These are phyloP conservation scores for Ophiocordyceps polyrhachis-furcata DNA, from an alignment of 2,329 filamentous ascomycete species.

Conservation along the genomic window DNA sequence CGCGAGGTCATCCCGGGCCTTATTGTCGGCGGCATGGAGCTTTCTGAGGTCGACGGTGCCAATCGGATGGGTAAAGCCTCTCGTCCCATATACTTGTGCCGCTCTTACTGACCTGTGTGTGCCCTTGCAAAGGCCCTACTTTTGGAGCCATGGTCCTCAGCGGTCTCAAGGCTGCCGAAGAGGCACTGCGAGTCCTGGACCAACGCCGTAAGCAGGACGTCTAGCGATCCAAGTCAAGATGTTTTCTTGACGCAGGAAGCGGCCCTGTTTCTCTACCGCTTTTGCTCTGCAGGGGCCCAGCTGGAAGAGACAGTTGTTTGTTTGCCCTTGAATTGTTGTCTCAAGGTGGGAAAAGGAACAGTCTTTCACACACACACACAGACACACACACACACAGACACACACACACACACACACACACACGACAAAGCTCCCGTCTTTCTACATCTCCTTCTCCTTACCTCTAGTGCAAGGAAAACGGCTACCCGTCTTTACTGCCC, in stretches of 20 bases:
- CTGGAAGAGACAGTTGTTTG: background rate
- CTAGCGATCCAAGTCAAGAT: background rate
- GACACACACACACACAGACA: background rate
- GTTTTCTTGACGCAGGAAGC: background rate
- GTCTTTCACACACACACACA: background rate
- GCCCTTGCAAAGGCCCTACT: slow-evolving; percentile 43
- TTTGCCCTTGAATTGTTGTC: no score
- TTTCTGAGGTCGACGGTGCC: slow-evolving; percentile 76
- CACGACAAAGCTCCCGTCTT: background rate
- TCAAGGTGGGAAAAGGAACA: background rate
- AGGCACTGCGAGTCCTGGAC: slow-evolving; percentile 62
- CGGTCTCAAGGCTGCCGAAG: slow-evolving; percentile 82
- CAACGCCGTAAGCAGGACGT: slow-evolving; percentile 59
- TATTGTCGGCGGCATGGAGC: slow-evolving; percentile 89
- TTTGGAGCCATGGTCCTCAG: slow-evolving; percentile 79
- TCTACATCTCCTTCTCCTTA: background rate
- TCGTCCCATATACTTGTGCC: no score
- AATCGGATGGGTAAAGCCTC: slow-evolving; percentile 59
- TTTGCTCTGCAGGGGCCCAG: background rate
- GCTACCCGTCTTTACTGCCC: background rate
- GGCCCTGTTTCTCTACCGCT: background rate
- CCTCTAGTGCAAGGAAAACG: background rate
- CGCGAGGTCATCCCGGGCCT: slow-evolving; percentile 75
- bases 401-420: background rate
- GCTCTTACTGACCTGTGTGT: no score